These are phyloP conservation scores for Cytospora paraplurivora DNA, from an alignment of 2,329 filamentous ascomycete genomes.

Conservation along the genomic window DNA sequence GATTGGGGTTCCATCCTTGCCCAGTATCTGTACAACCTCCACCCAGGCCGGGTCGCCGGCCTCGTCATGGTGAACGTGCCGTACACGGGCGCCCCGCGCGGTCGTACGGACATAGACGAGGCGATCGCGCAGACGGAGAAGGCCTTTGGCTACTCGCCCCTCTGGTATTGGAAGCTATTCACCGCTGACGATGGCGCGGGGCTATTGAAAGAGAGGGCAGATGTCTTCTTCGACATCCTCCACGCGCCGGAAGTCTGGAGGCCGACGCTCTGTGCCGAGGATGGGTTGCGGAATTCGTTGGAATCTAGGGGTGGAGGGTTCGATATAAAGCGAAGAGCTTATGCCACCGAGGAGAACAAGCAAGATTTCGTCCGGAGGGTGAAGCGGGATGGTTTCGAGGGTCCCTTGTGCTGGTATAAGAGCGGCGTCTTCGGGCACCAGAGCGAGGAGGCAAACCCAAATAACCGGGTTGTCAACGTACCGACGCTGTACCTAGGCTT, in stretches of 20 bases:
- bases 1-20: conserved; percentile 50
- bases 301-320: conserved; percentile 31
- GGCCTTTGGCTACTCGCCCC: conserved; percentile 41
- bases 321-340: conserved; percentile 33
- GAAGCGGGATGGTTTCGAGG: conserved; percentile 35
- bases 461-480: conserved; percentile 31
- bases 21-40: conserved; percentile 45
- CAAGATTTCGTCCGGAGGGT: conserved; percentile 35
- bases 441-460: conserved; percentile 31
- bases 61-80: conserved; percentile 46
- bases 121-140: conserved; percentile 38
- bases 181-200: conserved; percentile 41
- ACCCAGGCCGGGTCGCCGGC: conserved; percentile 44
- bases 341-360: conserved; percentile 34
- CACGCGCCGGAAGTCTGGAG: conserved; percentile 40
- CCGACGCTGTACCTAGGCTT: conserved; percentile 36
- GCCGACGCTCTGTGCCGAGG: conserved; percentile 41
- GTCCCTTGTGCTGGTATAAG: conserved; percentile 37
- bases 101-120: conserved; percentile 41
- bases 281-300: conserved; percentile 38
- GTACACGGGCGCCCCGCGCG: conserved; percentile 41
- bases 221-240: conserved; percentile 40
- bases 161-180: conserved; percentile 51
- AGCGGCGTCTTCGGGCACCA: conserved; percentile 31
- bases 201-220: conserved; percentile 43